Evolutionary conservation across 169 alveolate genomes (phyloP).

Genomic region (Plasmodium fragile): DNA sequence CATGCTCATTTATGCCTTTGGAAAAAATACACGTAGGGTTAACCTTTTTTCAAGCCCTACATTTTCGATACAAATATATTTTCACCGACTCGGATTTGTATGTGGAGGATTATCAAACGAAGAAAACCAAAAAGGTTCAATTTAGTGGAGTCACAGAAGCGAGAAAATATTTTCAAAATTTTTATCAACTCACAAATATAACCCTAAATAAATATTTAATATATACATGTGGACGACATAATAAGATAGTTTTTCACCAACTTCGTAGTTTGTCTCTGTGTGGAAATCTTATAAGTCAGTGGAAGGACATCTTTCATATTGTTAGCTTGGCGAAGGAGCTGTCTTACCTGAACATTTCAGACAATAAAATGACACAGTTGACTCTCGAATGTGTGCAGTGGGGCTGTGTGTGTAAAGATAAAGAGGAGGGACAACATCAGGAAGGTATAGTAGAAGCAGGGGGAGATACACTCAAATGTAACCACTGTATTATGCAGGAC

Average conservation of each 20-base stretch:
- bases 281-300: slow-evolving; percentile 34
- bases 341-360: slow-evolving; percentile 58
- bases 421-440: not conserved
- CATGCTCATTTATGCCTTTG: slow-evolving; percentile 59
- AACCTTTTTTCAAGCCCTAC: slow-evolving; percentile 53
- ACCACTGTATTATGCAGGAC: not conserved
- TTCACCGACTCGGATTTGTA: slow-evolving; percentile 42
- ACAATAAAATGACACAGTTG: slow-evolving; percentile 25
- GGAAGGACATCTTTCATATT: slow-evolving; percentile 64
- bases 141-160: slow-evolving; percentile 59
- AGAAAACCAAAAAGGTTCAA: slow-evolving; percentile 37
- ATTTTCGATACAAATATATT: slow-evolving; percentile 46
- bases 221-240: slow-evolving; percentile 8
- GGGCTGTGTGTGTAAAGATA: not conserved
- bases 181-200: slow-evolving; percentile 18
- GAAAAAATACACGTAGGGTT: slow-evolving; percentile 67
- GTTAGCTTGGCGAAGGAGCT: slow-evolving; percentile 34
- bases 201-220: slow-evolving; percentile 64
- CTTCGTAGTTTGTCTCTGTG: slow-evolving; percentile 49
- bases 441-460: not conserved
- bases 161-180: slow-evolving; percentile 44
- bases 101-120: slow-evolving; percentile 67
- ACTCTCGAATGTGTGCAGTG: not conserved
- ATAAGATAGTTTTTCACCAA: slow-evolving; percentile 22
- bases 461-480: not conserved